Conservation (phyloP, 306 rosid genomes). For the Crotalaria pallida region DNA sequence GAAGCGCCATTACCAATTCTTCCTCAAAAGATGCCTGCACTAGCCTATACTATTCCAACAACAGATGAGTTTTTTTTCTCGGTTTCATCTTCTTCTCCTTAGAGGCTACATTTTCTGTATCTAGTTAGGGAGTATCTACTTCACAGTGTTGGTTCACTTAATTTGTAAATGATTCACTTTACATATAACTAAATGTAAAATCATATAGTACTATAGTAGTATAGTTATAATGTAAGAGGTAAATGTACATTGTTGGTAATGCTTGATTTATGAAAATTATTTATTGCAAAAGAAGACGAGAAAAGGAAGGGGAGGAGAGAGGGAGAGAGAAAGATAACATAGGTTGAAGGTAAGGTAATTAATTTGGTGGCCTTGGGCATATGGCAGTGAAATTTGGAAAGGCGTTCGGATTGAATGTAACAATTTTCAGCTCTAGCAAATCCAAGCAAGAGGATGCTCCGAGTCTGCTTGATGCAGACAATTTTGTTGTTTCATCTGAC, state of each 20-base stretch:
- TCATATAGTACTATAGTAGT: neutral
- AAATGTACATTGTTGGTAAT: neutral
- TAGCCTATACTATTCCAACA: neutral
- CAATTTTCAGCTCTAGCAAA: constrained; percentile 70
- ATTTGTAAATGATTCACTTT: neutral
- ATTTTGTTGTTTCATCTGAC: constrained; percentile 71
- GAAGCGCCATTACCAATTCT: constrained; percentile 27
- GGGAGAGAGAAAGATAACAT: no score
- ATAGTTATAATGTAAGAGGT: neutral
- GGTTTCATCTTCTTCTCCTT: neutral
- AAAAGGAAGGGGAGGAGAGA: no score
- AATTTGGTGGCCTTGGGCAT: constrained; percentile 96
- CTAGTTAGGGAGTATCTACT: neutral
- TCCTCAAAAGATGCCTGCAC: neutral
- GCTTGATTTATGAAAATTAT: neutral
- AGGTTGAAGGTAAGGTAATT: no score
- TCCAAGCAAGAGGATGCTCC: constrained; percentile 85
- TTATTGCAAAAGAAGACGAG: neutral
- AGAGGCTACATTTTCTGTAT: neutral
- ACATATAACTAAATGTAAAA: neutral
- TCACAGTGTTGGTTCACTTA: neutral
- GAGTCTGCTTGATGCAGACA: constrained; percentile 65
- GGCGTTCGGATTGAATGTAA: constrained; percentile 70
- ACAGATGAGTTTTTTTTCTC: neutral
- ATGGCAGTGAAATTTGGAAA: constrained; percentile 88